Evolutionary conservation across 176 grass and related monocot genomes (phyloP).

Genomic region (Cenchrus americanus): DNA sequence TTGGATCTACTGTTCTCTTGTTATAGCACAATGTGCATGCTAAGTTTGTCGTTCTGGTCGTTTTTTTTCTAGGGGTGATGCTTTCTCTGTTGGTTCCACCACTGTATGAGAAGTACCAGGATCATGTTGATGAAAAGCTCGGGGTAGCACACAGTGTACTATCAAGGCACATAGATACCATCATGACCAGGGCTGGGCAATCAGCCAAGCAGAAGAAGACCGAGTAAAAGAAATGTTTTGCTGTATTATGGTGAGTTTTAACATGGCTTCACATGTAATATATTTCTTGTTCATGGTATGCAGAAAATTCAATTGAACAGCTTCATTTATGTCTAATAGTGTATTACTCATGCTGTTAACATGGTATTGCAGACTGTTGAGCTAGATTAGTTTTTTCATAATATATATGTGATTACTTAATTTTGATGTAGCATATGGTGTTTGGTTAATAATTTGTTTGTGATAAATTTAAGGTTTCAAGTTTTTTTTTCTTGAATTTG

Average conservation of each 20-base stretch:
- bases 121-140: constrained; percentile 84
- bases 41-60: constrained; percentile 1
- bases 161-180: constrained; percentile 50
- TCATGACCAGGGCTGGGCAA: constrained; percentile 51
- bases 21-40: neutral
- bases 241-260: constrained; percentile 41
- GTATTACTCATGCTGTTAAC: neutral
- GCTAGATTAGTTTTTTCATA: neutral
- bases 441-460: neutral
- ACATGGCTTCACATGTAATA: neutral
- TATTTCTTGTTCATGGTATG: neutral
- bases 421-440: neutral
- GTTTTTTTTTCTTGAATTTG: too few relatives aligned
- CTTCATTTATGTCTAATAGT: neutral
- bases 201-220: constrained; percentile 91
- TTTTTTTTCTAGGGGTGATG: constrained; percentile 53
- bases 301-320: constrained; percentile 9
- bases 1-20: neutral
- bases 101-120: constrained; percentile 88
- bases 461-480: neutral
- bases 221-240: constrained; percentile 48
- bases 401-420: neutral
- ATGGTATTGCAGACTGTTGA: neutral
- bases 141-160: constrained; percentile 59
- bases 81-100: constrained; percentile 66